Base-by-base conservation (phyloP, 2,329 filamentous ascomycete species). In the Talaromyces albobiverticillius region DNA sequence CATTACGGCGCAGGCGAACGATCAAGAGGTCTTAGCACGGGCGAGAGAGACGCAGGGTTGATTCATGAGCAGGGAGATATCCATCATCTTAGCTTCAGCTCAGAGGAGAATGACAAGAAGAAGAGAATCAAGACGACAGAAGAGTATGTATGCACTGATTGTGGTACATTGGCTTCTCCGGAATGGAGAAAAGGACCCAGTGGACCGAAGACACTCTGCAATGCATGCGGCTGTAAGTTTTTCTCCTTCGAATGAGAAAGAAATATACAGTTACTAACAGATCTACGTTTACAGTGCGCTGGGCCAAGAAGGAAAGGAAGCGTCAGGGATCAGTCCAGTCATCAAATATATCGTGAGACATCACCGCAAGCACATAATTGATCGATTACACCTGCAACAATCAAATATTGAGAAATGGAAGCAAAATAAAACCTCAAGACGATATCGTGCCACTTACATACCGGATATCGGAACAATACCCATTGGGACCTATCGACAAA, bases 141-240 rank as follows among this genome's bases (percentile, higher is more conserved):
- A 66, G 92, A 96, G 77, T 96, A 96, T 67, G 90, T 96, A 34
- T 97, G 93, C 71, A 93, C 90, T 1, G 93, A 96, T 70, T 97
- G 93, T 73, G 92, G 93, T 78, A 96, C 90, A 0, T 80, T 95
- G 38, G 92, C 96, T 67, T 95, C 90, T 14, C 93, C 93, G 0
- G 93, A 97, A 76, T 97, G 93, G 93, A 82, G 93, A 58, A 96
- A 96, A 71, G 93, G 93, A 0, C 93, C 93, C 0, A 90, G 84
- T 59, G 93, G 93, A 2, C 92, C 92, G 1, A 96, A 97, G 72
- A 96, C 93, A 8, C 76, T 97, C 11, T 97, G 93, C 73, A 97
- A 97, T 74, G 93, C 93, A 7, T 97, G 93, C 68, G 93, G 93
- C 85, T 89, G 82, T 82, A 63, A 74, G 79, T 77, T 47, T 16